These are phyloP conservation scores for Neurospora sp. DNA, from an alignment of 495 filamentous ascomycete genomes.

Conservation along the genomic window DNA sequence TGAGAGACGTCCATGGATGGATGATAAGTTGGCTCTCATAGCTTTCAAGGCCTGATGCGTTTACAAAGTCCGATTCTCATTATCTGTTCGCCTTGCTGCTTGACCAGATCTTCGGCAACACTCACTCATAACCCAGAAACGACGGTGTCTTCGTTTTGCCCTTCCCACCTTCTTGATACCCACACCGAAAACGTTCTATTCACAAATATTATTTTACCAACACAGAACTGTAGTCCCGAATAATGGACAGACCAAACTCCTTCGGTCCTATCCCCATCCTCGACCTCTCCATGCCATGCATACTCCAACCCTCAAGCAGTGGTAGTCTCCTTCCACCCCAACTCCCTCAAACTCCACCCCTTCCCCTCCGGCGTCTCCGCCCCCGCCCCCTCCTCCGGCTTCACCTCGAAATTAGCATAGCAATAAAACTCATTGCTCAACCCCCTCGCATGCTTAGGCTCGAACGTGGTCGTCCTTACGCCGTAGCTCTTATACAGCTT, in stretches of 20 bases:
- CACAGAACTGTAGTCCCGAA: not conserved
- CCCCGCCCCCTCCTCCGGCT: constrained; percentile 2
- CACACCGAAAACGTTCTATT: not conserved
- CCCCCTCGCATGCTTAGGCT: constrained; percentile 54
- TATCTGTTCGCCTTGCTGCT: not conserved
- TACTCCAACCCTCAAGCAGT: not conserved
- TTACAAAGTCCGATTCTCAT: not conserved
- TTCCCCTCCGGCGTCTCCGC: not conserved
- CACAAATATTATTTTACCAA: not conserved
- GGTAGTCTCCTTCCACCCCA: not conserved
- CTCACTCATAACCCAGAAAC: not conserved
- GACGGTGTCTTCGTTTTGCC: not conserved
- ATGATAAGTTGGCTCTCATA: not conserved
- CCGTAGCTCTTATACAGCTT: constrained; percentile 43
- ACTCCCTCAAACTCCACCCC: not conserved
- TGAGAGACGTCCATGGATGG: not conserved
- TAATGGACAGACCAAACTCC: not conserved
- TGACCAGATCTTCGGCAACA: not conserved
- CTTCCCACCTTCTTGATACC: not conserved
- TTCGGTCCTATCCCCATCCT: not conserved
- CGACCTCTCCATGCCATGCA: not conserved
- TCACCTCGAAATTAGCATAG: constrained; percentile 62
- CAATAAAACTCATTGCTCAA: constrained; percentile 72
- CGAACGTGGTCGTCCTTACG: constrained; percentile 46
- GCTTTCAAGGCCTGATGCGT: rapidly evolving